A percentile compares a stretch with the other conserved stretches of the same genome.
These are phyloP conservation scores for Emericellopsis cladophorae DNA, from an alignment of 2,329 filamentous ascomycete genomes.

Conservation along the genomic window DNA sequence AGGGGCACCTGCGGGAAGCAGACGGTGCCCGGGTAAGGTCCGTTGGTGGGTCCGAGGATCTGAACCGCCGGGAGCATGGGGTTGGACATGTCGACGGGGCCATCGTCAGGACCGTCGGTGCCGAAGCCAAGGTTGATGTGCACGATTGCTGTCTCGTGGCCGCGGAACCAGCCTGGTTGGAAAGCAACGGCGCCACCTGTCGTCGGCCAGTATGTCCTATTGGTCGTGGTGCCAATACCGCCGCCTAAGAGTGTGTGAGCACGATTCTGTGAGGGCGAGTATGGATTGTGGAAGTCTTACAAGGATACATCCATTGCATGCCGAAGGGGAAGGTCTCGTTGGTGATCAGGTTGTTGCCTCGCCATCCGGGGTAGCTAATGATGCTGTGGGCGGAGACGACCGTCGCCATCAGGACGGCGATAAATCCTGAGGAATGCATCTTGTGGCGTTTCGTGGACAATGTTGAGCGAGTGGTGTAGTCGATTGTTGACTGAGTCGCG, in stretches of 20 bases:
- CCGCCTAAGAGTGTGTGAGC: slow-evolving; percentile 48
- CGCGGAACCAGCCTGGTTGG: slow-evolving; percentile 93
- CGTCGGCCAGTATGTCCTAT: slow-evolving; percentile 87
- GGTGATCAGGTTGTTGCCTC: slow-evolving; percentile 74
- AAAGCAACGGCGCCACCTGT: slow-evolving; percentile 77
- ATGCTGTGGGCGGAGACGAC: slow-evolving; percentile 60
- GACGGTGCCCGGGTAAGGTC: slow-evolving; percentile 76
- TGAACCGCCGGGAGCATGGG: slow-evolving; percentile 72
- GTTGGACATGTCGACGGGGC: slow-evolving; percentile 78
- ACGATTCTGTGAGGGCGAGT: neutral
- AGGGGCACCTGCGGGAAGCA: slow-evolving; percentile 85
- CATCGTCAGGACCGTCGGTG: slow-evolving; percentile 45
- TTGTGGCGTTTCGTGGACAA: slow-evolving; percentile 7
- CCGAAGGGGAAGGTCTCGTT: slow-evolving; percentile 74
- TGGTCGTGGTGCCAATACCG: slow-evolving; percentile 62
- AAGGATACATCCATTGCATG: slow-evolving; percentile 94
- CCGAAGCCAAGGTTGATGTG: slow-evolving; percentile 89
- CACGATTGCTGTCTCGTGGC: slow-evolving; percentile 69
- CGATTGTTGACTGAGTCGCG: neutral
- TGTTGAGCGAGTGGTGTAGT: too few species aligned
- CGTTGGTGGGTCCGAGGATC: slow-evolving; percentile 68
- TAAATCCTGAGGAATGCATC: slow-evolving; percentile 32
- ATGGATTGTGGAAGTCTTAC: slow-evolving; percentile 39
- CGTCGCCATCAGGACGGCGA: slow-evolving; percentile 30
- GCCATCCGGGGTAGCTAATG: slow-evolving; percentile 75